Evolutionary conservation across 805 yeast species (phyloP), one percentile per base, ranked within the genome.

Genomic region (Suhomyces kilbournensis): DNA sequence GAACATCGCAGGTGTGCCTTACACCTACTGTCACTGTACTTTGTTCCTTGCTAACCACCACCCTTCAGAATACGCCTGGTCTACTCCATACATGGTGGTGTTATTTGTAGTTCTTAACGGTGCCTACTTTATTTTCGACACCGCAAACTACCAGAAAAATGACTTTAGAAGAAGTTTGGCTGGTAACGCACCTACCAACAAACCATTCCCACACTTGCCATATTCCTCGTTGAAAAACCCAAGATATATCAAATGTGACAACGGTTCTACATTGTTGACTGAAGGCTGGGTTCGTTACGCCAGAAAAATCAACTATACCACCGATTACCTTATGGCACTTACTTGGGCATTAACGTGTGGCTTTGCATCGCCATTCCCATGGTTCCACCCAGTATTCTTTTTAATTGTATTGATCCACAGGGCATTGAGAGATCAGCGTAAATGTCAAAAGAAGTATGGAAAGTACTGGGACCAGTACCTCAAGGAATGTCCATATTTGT

Each of bases 1-100:
- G 99, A 94, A 94, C 76, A 90, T 94, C 69, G 97, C 97, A 30
- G 99, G 99, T 63, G 99, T 94, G 42, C 99, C 99, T 47, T 94
- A 85, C 83, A 93, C 98, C 43, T 94, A 94, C 76, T 90, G 97
- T 72, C 97, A 91, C 67, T 86, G 96, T 70, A 89, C 97, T 9
- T 77, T 94, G 63, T 94, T 74, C 76, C 74, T 94, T 63, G 85
- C 84, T 60, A 84, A 84, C 74, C 97, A 90, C 71, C 80, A 89
- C 53, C 98, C 98, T 45, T 60, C 74, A 17, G 96, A 89, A 67
- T 94, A 94, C 74, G 69, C 78, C 45, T 84, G 93, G 88, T 80
- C 93, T 6, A 69, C 79, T 40, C 53, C 59, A 7, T 90, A 86
- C 78, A 83, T 83, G 69, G 63, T 74, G 17, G 65, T 78, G 35